phyloP scores from a whole-genome alignment of 208 protist genomes.

The Naegleria gruberi region DNA sequence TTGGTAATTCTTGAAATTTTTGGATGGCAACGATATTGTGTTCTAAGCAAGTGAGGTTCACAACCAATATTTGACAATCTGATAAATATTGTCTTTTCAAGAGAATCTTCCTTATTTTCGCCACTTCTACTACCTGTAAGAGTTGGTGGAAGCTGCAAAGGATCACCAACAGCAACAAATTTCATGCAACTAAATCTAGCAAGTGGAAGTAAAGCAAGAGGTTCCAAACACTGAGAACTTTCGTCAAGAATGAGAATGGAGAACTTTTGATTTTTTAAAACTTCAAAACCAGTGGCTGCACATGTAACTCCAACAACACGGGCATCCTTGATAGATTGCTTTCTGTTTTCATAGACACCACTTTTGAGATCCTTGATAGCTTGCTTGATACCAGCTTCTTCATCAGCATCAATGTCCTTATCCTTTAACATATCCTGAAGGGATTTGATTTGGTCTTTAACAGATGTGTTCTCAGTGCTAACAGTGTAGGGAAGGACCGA shows the following conservation, averaged over 20 bases:
- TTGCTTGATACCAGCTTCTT: neutral
- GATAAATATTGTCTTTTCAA: slow-evolving; percentile 62
- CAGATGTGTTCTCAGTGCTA: neutral
- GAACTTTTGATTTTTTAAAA: slow-evolving; percentile 48
- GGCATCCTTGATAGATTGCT: neutral
- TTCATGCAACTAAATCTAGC: slow-evolving; percentile 34
- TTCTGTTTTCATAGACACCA: neutral
- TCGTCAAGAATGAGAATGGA: slow-evolving; percentile 62
- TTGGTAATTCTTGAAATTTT: slow-evolving; percentile 46
- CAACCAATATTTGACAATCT: slow-evolving; percentile 38
- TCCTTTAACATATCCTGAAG: neutral
- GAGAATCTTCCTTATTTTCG: slow-evolving; percentile 27
- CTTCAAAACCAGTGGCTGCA: slow-evolving; percentile 45
- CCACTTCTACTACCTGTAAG: slow-evolving; percentile 17
- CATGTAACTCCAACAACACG: slow-evolving; percentile 58
- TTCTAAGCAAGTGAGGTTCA: slow-evolving; percentile 48
- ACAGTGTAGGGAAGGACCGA: slow-evolving; percentile 11
- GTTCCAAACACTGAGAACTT: slow-evolving; percentile 58
- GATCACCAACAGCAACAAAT: slow-evolving; percentile 48
- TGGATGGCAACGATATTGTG: slow-evolving; percentile 61
- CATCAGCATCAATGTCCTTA: neutral
- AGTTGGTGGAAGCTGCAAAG: slow-evolving; percentile 56
- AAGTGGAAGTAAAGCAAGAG: slow-evolving; percentile 51
- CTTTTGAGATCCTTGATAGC: neutral
- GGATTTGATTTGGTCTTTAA: neutral